Conservation (phyloP, 2,329 filamentous ascomycete species). For the Emergomyces africanus region DNA sequence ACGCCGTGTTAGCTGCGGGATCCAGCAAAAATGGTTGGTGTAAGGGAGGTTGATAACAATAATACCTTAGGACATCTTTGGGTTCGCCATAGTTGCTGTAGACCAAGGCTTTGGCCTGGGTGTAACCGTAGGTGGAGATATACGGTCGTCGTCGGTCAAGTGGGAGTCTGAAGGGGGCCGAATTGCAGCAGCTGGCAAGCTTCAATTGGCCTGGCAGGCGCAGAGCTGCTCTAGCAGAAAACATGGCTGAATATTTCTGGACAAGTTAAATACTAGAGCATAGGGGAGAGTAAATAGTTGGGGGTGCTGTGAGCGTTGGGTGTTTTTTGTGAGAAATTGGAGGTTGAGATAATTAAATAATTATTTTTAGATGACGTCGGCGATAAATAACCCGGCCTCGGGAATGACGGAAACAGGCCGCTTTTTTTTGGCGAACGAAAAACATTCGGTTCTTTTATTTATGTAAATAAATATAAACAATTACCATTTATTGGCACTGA, state of each 20-base stretch:
- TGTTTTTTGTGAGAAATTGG: too few relatives aligned
- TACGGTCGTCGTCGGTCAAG: conserved; percentile 20
- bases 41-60: conserved; percentile 15
- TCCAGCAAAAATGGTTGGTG: neutral
- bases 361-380: too few relatives aligned
- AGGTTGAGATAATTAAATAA: too few relatives aligned
- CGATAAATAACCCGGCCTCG: too few relatives aligned
- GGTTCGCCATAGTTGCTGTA: conserved; percentile 38
- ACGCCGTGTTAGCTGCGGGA: neutral
- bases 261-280: neutral
- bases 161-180: conserved; percentile 6
- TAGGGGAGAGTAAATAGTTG: too few relatives aligned
- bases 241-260: neutral
- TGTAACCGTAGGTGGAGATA: conserved; percentile 38
- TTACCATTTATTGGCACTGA: too few relatives aligned
- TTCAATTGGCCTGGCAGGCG: neutral
- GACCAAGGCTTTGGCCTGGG: conserved; percentile 36
- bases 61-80: conserved; percentile 35
- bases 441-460: too few relatives aligned
- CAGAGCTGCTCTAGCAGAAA: neutral
- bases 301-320: neutral
- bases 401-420: too few relatives aligned
- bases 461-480: too few relatives aligned
- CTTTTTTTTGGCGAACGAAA: too few relatives aligned
- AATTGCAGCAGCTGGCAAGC: neutral